Conservation (phyloP, 768 basidiomycete species). For the Suillus plorans region DNA sequence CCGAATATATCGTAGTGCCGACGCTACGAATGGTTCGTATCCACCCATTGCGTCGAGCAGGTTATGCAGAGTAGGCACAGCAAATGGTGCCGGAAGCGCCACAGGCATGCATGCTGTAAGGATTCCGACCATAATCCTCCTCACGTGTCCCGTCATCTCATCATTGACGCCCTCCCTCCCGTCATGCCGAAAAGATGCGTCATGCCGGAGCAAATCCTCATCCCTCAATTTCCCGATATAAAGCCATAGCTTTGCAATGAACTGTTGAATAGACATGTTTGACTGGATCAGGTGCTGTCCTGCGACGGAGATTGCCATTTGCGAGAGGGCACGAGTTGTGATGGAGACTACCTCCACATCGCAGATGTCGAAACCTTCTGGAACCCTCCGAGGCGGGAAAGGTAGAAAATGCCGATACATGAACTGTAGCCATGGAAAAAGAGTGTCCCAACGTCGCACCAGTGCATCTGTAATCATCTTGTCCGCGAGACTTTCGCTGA, state of each 20-base stretch:
- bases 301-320: not conserved
- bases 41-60: slow-evolving; percentile 2
- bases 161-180: not conserved
- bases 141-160: not conserved
- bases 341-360: not conserved
- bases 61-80: not conserved
- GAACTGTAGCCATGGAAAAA: slow-evolving; percentile 5
- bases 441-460: not conserved
- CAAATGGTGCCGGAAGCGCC: not conserved
- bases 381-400: not conserved
- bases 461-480: slow-evolving; percentile 1
- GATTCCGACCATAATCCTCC: not conserved
- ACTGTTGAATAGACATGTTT: not conserved
- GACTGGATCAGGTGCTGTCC: not conserved
- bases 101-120: not conserved
- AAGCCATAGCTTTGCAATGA: not conserved
- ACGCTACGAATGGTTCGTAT: not conserved
- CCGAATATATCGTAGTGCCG: not conserved
- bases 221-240: slow-evolving; percentile 1
- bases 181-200: not conserved
- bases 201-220: not conserved
- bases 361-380: not conserved
- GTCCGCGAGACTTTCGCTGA: not conserved
- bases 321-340: not conserved
- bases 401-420: slow-evolving; percentile 5